Evolutionary conservation across 1,139 yeast genomes (phyloP).

Genomic region (Taphrina communis): DNA sequence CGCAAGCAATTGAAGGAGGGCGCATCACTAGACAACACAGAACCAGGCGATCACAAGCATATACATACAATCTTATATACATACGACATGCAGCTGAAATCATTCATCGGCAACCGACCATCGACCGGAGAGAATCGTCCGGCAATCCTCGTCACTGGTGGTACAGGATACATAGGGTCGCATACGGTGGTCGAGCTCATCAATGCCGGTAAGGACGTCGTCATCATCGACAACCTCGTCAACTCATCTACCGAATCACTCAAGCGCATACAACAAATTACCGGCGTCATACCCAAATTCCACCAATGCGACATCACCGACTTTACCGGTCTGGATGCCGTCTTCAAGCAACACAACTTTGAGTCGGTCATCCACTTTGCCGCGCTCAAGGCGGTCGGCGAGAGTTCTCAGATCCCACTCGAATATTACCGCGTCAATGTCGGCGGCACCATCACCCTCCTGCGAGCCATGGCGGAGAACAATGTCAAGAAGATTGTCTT

Average conservation of each 20-base stretch:
- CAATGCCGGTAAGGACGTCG: constrained; percentile 69
- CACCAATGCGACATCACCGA: constrained; percentile 66
- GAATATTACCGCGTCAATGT: constrained; percentile 74
- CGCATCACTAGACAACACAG: no score
- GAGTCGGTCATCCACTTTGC: constrained; percentile 79
- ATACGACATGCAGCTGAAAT: constrained; percentile 13
- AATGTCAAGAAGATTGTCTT: constrained; percentile 67
- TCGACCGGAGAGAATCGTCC: constrained; percentile 3
- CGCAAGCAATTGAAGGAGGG: no score
- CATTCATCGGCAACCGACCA: background rate
- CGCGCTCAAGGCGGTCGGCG: constrained; percentile 86
- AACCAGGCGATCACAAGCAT: no score
- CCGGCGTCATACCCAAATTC: constrained; percentile 57
- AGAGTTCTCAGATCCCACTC: constrained; percentile 74
- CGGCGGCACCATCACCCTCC: constrained; percentile 65
- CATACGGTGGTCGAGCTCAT: constrained; percentile 75
- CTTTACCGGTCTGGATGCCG: constrained; percentile 56
- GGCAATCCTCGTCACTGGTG: constrained; percentile 77
- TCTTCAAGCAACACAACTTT: constrained; percentile 61
- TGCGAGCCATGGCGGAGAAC: constrained; percentile 60
- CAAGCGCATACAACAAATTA: constrained; percentile 65
- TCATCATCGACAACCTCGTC: constrained; percentile 71
- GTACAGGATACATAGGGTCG: constrained; percentile 87
- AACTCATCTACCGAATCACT: constrained; percentile 75
- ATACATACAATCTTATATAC: no score